Conservation (phyloP, 2,329 filamentous ascomycete species). For the Lasiodiplodia citricola region DNA sequence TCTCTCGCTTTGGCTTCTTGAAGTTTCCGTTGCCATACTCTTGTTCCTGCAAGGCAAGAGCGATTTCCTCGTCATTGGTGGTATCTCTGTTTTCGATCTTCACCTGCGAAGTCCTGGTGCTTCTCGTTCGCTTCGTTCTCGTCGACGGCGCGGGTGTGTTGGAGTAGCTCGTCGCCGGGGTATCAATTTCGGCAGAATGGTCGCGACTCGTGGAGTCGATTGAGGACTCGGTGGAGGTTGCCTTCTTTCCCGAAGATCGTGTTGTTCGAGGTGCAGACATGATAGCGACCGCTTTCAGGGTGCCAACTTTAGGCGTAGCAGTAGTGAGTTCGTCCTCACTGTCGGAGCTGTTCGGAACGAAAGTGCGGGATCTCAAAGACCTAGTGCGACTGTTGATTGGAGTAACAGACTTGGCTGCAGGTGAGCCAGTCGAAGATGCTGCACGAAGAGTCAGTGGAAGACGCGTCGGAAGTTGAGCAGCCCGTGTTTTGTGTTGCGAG, state of each 20-base stretch:
- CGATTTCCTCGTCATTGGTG: constrained; percentile 58
- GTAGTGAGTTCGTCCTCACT: constrained; percentile 30
- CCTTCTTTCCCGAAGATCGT: constrained; percentile 28
- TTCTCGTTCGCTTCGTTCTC: constrained; percentile 33
- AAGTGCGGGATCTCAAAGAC: constrained; percentile 29
- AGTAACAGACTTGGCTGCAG: neutral
- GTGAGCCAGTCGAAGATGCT: neutral
- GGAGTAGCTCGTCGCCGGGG: constrained; percentile 65
- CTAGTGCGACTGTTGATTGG: neutral
- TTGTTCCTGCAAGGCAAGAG: constrained; percentile 62
- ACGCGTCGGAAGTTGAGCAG: neutral
- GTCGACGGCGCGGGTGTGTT: constrained; percentile 58
- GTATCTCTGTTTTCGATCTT: constrained; percentile 35
- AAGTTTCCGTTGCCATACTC: constrained; percentile 49
- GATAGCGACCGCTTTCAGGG: constrained; percentile 42
- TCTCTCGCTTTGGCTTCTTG: constrained; percentile 44
- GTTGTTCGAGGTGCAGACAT: constrained; percentile 29
- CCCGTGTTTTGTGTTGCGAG: neutral
- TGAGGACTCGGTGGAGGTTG: constrained; percentile 25
- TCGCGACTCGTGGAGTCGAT: constrained; percentile 30
- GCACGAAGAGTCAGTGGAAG: neutral
- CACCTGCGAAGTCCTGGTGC: constrained; percentile 34
- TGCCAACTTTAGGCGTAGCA: neutral
- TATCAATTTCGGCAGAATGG: constrained; percentile 60
- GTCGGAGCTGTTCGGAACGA: constrained; percentile 42